Conservation (phyloP, 2,329 filamentous ascomycete genomes). For the Fusarium coffeatum region DNA sequence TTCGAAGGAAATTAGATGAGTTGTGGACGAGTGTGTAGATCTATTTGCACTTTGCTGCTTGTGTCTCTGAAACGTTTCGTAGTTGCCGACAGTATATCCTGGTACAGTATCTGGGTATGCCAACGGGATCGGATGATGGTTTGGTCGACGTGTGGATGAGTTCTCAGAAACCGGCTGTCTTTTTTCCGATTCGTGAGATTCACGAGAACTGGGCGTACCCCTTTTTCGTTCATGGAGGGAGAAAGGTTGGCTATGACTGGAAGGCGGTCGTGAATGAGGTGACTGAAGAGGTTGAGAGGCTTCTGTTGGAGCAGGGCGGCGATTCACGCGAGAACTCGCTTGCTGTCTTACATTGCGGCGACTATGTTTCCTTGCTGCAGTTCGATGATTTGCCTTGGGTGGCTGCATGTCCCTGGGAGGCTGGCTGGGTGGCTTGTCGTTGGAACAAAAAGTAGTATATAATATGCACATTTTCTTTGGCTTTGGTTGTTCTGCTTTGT, state of each 20-base stretch:
- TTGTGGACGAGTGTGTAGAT: background rate
- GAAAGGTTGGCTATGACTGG: background rate
- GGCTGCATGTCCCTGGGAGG: conserved; percentile 13
- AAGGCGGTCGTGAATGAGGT: background rate
- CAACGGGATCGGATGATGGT: background rate
- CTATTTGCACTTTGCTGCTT: background rate
- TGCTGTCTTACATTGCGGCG: conserved; percentile 8
- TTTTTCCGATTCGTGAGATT: background rate
- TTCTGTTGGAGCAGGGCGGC: background rate
- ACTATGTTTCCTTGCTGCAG: background rate
- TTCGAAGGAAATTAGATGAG: background rate
- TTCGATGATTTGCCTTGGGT: background rate
- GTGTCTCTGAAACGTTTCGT: background rate
- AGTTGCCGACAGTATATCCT: background rate
- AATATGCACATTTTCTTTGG: conserved; percentile 30
- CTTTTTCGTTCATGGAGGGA: background rate
- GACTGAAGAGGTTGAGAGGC: background rate
- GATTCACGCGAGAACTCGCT: background rate
- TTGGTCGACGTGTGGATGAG: background rate
- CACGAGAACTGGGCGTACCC: background rate
- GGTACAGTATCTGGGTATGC: conserved; percentile 3
- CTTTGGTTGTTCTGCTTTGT: conserved; percentile 36
- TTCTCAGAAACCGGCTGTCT: background rate
- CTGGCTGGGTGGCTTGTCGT: conserved; percentile 13
- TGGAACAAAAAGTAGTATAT: conserved; percentile 37